Evolutionary conservation across 768 basidiomycete genomes (phyloP), one percentile per base, ranked within the genome.

Genomic region (Pleurotus sapidus): DNA sequence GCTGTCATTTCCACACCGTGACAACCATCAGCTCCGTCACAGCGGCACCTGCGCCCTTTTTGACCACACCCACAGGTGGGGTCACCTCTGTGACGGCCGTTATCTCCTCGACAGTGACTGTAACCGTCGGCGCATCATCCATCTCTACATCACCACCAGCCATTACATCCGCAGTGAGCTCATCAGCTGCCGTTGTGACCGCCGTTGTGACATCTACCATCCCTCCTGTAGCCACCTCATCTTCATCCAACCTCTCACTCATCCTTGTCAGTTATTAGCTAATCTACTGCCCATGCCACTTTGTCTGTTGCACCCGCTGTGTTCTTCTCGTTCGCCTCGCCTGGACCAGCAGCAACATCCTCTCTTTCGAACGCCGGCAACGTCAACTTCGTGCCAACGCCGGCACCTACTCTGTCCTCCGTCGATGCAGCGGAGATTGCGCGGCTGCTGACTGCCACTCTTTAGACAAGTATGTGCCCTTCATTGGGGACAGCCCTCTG

Each of bases 21-120:
- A 43, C 56, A 14, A 17, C 55, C 9, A 6, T 59, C 20, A 56
- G 48, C 56, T 55, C 61, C 8, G 45, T 55, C 27, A 53, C 60
- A 20, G 34, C 45, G 8, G 46, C 62, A 8, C 27, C 61, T 14
- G 48, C 61, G 20, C 46, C 61, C 7, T 40, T 57, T 12, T 17
- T 49, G 18, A 59, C 55, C 18, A 38, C 48, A 38, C 27, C 59
- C 2, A 30, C 65, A 24, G 58, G 53, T 39, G 40, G 50, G 24
- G 48, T 63, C 34, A 57, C 64, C 18, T 56, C 62, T 48, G 54
- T 47, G 12, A 55, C 56, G 24, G 24, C 65, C 12, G 59, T 63
- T 4, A 67, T 65, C 5, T 61, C 68, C 47, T 69, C 70, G 11
- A 61, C 55, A 3, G 45, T 63, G 47, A 49, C 57, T 14, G 20